Evolutionary conservation across 2,329 filamentous ascomycete genomes (phyloP).

Genomic region (Phoma herbarum): DNA sequence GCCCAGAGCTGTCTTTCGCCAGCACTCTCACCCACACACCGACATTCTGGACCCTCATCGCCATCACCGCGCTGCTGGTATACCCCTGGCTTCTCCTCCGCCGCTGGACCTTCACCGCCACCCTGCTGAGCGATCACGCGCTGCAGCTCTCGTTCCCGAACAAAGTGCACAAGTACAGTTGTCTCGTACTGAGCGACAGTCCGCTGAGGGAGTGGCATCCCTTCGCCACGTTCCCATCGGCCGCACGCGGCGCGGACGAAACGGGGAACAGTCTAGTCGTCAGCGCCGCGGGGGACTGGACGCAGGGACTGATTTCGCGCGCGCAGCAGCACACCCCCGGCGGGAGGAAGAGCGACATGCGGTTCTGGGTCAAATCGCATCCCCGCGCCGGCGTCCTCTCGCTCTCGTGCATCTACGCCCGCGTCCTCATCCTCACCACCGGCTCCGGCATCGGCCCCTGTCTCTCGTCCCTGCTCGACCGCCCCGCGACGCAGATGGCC

Average conservation of each 20-base stretch:
- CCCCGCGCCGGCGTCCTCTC: constrained; percentile 45
- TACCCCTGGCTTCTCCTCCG: constrained; percentile 79
- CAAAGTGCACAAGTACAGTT: constrained; percentile 42
- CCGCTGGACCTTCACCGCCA: constrained; percentile 70
- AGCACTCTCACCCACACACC: constrained; percentile 23
- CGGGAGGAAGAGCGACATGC: neutral
- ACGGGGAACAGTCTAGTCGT: constrained; percentile 44
- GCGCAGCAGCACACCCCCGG: no score
- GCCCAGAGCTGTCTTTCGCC: neutral
- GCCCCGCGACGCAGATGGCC: constrained; percentile 55
- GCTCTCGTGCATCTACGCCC: constrained; percentile 42
- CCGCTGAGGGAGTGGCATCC: constrained; percentile 50
- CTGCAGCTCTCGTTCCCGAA: constrained; percentile 66
- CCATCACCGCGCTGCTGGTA: constrained; percentile 71
- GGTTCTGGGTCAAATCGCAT: constrained; percentile 42
- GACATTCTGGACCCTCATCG: constrained; percentile 71
- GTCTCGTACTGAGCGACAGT: constrained; percentile 37
- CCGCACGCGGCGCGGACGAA: constrained; percentile 38
- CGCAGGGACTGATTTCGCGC: constrained; percentile 19
- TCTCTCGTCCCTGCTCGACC: constrained; percentile 64
- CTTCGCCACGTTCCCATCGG: constrained; percentile 49
- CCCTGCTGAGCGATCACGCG: constrained; percentile 76
- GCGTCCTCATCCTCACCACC: constrained; percentile 47
- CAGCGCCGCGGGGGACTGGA: constrained; percentile 50
- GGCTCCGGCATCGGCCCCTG: constrained; percentile 50